A percentile compares a stretch with the other conserved stretches of the same genome.
These are phyloP conservation scores for Penicillium oxalicum DNA, from an alignment of 2,329 filamentous ascomycete genomes.

Conservation along the genomic window DNA sequence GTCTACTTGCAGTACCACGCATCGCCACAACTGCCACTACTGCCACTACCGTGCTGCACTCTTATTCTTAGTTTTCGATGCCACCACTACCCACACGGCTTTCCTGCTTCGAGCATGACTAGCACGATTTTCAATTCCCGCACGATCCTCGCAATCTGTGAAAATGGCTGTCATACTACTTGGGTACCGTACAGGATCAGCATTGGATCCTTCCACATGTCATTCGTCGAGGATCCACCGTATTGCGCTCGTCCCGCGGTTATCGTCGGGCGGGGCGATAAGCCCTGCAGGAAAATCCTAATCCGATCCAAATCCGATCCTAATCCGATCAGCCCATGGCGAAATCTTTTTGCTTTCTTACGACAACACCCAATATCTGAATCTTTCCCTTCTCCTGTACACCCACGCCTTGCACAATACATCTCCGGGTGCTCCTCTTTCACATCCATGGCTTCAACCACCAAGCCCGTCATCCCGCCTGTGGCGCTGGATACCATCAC, in stretches of 20 bases:
- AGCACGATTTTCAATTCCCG: no score
- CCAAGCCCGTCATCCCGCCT: slow-evolving; percentile 48
- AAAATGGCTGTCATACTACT: no score
- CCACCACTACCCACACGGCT: no score
- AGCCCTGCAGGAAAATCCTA: slow-evolving; percentile 4
- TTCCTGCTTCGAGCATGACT: neutral
- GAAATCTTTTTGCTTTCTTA: slow-evolving; percentile 7
- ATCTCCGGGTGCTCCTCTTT: neutral
- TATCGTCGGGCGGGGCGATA: slow-evolving; percentile 21
- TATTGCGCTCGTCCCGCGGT: slow-evolving; percentile 6
- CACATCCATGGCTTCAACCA: slow-evolving; percentile 42
- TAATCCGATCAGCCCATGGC: slow-evolving; percentile 9
- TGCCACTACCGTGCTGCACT: no score
- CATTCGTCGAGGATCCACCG: neutral
- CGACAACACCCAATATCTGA: neutral
- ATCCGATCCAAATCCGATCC: slow-evolving; percentile 1
- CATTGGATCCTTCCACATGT: neutral
- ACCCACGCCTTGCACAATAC: neutral
- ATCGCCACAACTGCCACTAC: neutral
- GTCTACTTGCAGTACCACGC: no score
- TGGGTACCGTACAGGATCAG: neutral
- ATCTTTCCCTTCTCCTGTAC: neutral
- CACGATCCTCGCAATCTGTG: no score
- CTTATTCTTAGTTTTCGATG: no score
- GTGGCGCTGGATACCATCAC: slow-evolving; percentile 62